Conservation (phyloP, 768 basidiomycete genomes). For the Phanerochaete carnosa region DNA sequence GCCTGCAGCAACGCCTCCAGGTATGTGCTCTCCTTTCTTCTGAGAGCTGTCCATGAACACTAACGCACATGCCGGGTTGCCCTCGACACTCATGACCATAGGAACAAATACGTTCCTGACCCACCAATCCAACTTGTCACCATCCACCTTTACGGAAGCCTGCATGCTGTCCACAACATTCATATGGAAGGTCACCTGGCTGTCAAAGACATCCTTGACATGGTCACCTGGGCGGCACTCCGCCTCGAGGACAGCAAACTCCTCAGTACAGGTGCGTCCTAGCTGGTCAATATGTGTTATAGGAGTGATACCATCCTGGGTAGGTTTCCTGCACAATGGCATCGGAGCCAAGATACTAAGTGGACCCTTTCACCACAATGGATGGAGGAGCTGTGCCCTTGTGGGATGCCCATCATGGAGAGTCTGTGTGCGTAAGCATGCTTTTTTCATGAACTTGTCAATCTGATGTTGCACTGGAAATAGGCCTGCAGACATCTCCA, state of each 20-base stretch:
- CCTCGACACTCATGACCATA: background rate
- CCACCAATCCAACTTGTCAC: background rate
- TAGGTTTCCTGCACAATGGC: background rate
- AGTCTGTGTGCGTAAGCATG: background rate
- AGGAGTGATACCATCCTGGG: background rate
- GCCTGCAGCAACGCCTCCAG: background rate
- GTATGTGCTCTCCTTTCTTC: background rate
- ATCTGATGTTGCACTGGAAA: constrained; percentile 1
- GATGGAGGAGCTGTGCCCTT: background rate
- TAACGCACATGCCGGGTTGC: background rate
- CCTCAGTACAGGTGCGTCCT: background rate
- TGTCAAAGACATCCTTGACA: background rate
- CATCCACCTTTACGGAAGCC: background rate
- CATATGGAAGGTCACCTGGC: background rate
- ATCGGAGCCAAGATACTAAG: background rate
- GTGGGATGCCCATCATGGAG: constrained; percentile 1
- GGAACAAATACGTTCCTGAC: background rate
- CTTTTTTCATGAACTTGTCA: constrained; percentile 11
- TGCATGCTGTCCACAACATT: background rate
- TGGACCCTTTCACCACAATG: background rate
- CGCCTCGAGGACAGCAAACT: background rate
- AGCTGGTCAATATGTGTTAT: background rate
- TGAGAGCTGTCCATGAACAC: constrained; percentile 7
- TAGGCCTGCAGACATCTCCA: constrained; percentile 11
- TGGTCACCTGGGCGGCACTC: constrained; percentile 4